These are phyloP conservation scores for Santalum album DNA, from an alignment of 164 flowering plant genomes.

Conservation along the genomic window DNA sequence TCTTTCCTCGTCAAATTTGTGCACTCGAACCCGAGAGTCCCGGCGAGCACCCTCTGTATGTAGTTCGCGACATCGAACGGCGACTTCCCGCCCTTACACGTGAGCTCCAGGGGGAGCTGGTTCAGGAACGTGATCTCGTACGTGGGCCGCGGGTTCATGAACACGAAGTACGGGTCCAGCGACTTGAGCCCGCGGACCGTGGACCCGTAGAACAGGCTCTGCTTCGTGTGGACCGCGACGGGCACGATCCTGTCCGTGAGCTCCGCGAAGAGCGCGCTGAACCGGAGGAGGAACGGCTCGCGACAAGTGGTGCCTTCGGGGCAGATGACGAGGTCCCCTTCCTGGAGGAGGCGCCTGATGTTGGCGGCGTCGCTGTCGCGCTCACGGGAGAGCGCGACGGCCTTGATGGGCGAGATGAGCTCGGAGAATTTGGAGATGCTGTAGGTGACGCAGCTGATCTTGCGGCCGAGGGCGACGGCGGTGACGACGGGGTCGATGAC, in stretches of 20 bases:
- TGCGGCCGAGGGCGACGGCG: slow-evolving; percentile 58
- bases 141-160: slow-evolving; percentile 80
- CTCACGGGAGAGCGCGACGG: slow-evolving; percentile 64
- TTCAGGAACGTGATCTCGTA: slow-evolving; percentile 68
- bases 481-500: slow-evolving; percentile 61
- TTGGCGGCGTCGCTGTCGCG: slow-evolving; percentile 58
- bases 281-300: slow-evolving; percentile 66
- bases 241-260: slow-evolving; percentile 81
- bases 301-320: slow-evolving; percentile 86
- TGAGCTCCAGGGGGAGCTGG: slow-evolving; percentile 57
- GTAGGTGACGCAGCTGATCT: slow-evolving; percentile 73
- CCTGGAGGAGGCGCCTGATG: slow-evolving; percentile 49
- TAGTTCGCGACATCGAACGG: slow-evolving; percentile 53
- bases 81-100: slow-evolving; percentile 45
- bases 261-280: slow-evolving; percentile 79
- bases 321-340: slow-evolving; percentile 77
- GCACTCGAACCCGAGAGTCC: slow-evolving; percentile 43
- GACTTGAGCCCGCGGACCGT: slow-evolving; percentile 54
- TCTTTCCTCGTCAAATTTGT: slow-evolving; percentile 54
- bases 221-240: slow-evolving; percentile 67
- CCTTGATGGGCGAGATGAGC: slow-evolving; percentile 64
- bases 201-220: slow-evolving; percentile 59
- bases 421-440: slow-evolving; percentile 70
- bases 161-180: slow-evolving; percentile 68
- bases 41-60: slow-evolving; percentile 36